phyloP scores from a whole-genome alignment of 2,329 filamentous ascomycete genomes.

The Byssoonygena ceratinophila region DNA sequence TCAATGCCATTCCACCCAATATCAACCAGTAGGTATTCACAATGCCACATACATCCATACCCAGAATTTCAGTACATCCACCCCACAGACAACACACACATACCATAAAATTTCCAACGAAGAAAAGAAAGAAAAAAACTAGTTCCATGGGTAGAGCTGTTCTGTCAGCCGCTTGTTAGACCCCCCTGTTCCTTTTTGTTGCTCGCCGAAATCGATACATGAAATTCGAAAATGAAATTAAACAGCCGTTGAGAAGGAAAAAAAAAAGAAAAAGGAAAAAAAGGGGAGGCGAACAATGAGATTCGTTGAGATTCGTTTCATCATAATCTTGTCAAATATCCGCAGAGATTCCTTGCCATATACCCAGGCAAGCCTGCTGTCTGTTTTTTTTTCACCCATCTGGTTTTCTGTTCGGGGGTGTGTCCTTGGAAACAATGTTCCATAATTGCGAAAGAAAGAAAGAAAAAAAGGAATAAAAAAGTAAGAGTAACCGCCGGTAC shows the following conservation, averaged over 20 bases:
- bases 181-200: neutral
- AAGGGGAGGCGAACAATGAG: neutral
- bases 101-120: neutral
- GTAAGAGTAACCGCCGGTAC: neutral
- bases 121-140: neutral
- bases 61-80: neutral
- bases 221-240: no score
- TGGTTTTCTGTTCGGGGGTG: neutral
- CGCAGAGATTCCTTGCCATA: neutral
- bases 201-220: neutral
- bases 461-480: neutral
- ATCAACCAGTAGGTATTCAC: neutral
- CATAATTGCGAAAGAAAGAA: neutral
- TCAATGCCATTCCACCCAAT: neutral
- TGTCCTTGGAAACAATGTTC: neutral
- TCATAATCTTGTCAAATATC: neutral
- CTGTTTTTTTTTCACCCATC: neutral
- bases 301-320: neutral
- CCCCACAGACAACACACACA: neutral
- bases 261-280: neutral
- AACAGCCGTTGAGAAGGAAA: neutral
- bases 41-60: neutral
- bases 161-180: neutral
- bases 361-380: slow-evolving; percentile 4
- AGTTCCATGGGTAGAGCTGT: neutral